Conservation (phyloP, 129 eudicot genomes). For the Logfia minima region DNA sequence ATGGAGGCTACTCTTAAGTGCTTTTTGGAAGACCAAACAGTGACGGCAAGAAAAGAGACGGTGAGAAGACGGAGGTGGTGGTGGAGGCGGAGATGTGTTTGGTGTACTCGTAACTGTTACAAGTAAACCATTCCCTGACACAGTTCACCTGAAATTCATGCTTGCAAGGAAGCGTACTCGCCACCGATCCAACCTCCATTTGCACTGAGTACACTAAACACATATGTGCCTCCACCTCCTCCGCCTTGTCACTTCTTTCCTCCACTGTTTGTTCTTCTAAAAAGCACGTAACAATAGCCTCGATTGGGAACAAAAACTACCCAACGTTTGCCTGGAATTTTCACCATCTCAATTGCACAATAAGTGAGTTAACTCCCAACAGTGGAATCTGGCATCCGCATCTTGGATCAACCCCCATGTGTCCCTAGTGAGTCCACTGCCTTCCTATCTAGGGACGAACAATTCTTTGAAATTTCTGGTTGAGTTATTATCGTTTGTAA, state of each 20-base stretch:
- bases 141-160: neutral
- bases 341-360: neutral
- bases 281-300: neutral
- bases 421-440: neutral
- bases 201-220: neutral
- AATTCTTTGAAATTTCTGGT: neutral
- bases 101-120: neutral
- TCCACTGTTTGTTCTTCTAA: neutral
- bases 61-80: neutral
- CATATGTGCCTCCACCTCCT: neutral
- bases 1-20: neutral
- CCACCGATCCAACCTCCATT: neutral
- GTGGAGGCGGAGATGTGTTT: neutral
- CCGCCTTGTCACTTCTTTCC: neutral
- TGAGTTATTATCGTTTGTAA: neutral
- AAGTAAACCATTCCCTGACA: neutral
- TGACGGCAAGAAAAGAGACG: too few species aligned
- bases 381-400: neutral
- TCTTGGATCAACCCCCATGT: neutral
- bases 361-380: neutral
- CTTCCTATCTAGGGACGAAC: neutral
- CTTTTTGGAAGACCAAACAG: neutral
- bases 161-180: constrained; percentile 2
- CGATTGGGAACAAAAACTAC: constrained; percentile 3
- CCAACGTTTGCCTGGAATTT: neutral